These are phyloP conservation scores for Mucor lusitanicus DNA, from an alignment of 371 early-diverging fungal species.

Conservation along the genomic window DNA sequence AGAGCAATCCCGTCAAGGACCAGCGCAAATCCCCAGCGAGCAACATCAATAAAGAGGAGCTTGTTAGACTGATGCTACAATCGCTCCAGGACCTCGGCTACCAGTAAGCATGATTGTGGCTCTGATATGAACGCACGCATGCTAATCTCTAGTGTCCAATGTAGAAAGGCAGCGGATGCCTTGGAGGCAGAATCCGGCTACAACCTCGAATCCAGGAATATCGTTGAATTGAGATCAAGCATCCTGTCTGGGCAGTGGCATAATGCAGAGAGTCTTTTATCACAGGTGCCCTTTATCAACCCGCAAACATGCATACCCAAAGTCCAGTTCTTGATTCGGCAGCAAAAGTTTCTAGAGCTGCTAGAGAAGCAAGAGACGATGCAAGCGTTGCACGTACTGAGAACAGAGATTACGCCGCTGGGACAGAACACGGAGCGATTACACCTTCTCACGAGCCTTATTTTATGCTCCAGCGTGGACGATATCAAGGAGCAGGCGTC, in stretches of 20 bases:
- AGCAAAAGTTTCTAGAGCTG: conserved; percentile 85
- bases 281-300: conserved; percentile 41
- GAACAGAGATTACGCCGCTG: conserved; percentile 76
- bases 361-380: conserved; percentile 63
- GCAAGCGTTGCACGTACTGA: conserved; percentile 69
- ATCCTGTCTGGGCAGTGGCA: conserved; percentile 80
- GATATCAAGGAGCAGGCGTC: conserved; percentile 63
- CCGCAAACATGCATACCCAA: conserved; percentile 14
- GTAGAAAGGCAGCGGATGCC: conserved; percentile 57
- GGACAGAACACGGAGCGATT: conserved; percentile 61
- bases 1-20: background rate
- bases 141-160: background rate
- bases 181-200: conserved; percentile 79
- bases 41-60: conserved; percentile 62
- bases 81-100: conserved; percentile 83
- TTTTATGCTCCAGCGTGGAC: conserved; percentile 67
- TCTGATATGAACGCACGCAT: background rate
- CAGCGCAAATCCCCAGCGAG: background rate
- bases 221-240: conserved; percentile 60
- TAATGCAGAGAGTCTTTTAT: conserved; percentile 57
- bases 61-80: conserved; percentile 86
- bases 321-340: conserved; percentile 67
- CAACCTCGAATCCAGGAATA: conserved; percentile 61
- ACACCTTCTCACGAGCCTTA: conserved; percentile 62
- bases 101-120: conserved; percentile 46